Evolutionary conservation across 768 basidiomycete species (phyloP), one percentile per base, ranked within the genome.

Genomic region (Lactarius psammicola): DNA sequence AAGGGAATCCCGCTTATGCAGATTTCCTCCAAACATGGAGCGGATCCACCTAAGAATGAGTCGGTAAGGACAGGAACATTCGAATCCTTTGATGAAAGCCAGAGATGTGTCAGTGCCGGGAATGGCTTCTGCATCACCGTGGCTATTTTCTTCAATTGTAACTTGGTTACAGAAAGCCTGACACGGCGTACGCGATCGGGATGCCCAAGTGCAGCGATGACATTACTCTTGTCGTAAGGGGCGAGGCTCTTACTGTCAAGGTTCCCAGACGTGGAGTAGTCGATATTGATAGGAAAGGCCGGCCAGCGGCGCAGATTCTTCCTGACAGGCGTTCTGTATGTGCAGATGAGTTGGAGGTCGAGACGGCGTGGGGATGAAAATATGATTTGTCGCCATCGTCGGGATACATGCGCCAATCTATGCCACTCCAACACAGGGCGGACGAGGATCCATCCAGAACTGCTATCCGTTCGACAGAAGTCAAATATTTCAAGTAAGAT

Each of bases 231-330:
- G 33, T 33, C n/a, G 10, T 17, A 18, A 7, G 26, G 34, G 11
- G 5, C 28, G n/a, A 6, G 9, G 18, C 20, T 26, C 23, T 28
- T 33, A 54, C 36, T 36, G 55, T 56, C 55, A 56, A 30, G 30
- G 31, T 20, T 34, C 55, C 55, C 55, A 33, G 33, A 30, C 4
- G 33, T 20, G 31, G 55, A 56, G 55, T 56, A 56, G n/a, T 56
- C 30, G 55, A 56, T 56, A 31, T 34, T n/a, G 6, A 62, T 56
- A 44, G 62, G 62, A 17, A 62, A 34, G 6, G 38, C 40, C 20
- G 54, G 62, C 62, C 62, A 62, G 55, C 30, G n/a, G 40, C 30
- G 30, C 38, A 62, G 26, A 4, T 31, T 56, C 54, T 31, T 28
- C 61, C 28, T 33, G 26, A 56, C 53, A 10, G 61, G 61, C 30